These are phyloP conservation scores for Solanum commersonii DNA, from an alignment of 257 asterid species.

Conservation along the genomic window DNA sequence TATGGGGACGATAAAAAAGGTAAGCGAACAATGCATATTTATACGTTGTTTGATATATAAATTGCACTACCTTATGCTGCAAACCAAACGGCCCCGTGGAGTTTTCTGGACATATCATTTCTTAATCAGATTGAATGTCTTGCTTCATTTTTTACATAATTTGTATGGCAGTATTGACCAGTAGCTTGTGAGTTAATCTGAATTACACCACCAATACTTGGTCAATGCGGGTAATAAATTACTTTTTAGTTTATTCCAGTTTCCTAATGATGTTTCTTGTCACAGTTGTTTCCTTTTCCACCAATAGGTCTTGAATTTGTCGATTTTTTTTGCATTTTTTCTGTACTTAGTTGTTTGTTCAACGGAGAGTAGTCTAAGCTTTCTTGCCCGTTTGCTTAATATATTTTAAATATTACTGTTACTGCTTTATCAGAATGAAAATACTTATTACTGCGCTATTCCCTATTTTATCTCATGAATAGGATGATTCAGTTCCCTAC, in stretches of 20 bases:
- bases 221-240: background rate
- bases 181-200: background rate
- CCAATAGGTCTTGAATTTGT: background rate
- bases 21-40: background rate
- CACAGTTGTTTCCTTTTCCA: background rate
- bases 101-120: background rate
- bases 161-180: background rate
- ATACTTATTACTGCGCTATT: background rate
- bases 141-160: background rate
- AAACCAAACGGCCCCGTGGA: background rate
- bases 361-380: background rate
- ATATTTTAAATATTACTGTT: background rate
- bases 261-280: background rate
- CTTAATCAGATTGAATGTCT: background rate
- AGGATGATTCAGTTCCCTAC: constrained; percentile 71
- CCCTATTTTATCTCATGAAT: background rate
- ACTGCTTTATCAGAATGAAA: background rate
- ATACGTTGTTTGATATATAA: background rate
- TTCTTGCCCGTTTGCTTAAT: background rate
- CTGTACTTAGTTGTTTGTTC: background rate
- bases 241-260: background rate
- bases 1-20: background rate
- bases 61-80: background rate
- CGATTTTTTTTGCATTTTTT: background rate
- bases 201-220: background rate